These are phyloP conservation scores for Centaurea solstitialis DNA, from an alignment of 129 eudicot genomes.

Conservation along the genomic window DNA sequence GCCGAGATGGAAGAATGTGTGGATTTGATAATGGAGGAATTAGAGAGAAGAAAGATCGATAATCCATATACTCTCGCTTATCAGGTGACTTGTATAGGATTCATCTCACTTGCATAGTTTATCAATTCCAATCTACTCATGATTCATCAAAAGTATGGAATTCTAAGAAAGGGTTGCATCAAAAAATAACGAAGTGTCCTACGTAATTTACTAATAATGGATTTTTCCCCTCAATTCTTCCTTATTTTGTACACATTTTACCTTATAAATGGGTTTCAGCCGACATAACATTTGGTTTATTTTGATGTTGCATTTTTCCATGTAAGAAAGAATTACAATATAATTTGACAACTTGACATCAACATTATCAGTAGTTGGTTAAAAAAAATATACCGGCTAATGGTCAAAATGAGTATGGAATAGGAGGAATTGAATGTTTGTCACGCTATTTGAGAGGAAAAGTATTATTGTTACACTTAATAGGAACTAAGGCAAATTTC, in stretches of 20 bases:
- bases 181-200: too few relatives aligned
- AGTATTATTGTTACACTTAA: not conserved
- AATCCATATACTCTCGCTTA: slow-evolving; percentile 87
- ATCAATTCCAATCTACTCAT: not conserved
- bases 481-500: not conserved
- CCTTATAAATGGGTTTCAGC: not conserved
- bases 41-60: slow-evolving; percentile 67
- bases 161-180: not conserved
- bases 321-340: not conserved
- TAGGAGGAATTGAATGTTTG: not conserved
- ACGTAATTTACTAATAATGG: not conserved
- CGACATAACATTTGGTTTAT: not conserved
- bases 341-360: not conserved
- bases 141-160: not conserved
- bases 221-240: not conserved
- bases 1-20: slow-evolving; percentile 99
- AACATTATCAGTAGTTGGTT: not conserved
- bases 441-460: not conserved
- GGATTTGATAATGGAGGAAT: slow-evolving; percentile 94
- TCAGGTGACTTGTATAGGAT: slow-evolving; percentile 51
- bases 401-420: not conserved
- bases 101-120: not conserved
- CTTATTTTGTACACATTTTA: not conserved
- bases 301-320: not conserved
- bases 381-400: not conserved